Evolutionary conservation across 768 basidiomycete genomes (phyloP).

Genomic region (Fomitopsis serialis): DNA sequence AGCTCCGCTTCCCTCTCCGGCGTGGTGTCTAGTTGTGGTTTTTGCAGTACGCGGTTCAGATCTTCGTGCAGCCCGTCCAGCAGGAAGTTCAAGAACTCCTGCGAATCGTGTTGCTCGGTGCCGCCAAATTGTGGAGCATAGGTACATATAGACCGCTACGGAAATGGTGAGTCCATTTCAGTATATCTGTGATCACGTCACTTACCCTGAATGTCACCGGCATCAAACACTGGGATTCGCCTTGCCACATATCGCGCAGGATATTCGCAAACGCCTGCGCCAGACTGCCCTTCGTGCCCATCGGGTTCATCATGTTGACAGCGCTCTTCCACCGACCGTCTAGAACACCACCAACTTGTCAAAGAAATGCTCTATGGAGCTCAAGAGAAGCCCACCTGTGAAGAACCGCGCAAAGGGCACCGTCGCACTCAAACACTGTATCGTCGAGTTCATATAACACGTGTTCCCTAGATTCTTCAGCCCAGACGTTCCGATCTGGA

Average conservation of each 20-base stretch:
- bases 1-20: constrained; percentile 84
- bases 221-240: constrained; percentile 75
- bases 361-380: neutral
- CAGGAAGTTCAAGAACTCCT: constrained; percentile 93
- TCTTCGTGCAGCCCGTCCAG: constrained; percentile 97
- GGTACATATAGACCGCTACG: constrained; percentile 51
- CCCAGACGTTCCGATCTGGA: constrained; percentile 74
- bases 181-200: constrained; percentile 4
- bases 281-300: constrained; percentile 84
- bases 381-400: constrained; percentile 50
- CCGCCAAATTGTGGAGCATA: constrained; percentile 74
- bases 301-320: constrained; percentile 78
- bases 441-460: constrained; percentile 98
- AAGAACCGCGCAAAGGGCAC: constrained; percentile 93
- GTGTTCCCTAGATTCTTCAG: constrained; percentile 96
- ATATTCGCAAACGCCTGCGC: constrained; percentile 80
- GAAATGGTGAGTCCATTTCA: constrained; percentile 18
- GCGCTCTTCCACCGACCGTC: constrained; percentile 79
- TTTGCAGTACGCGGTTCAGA: constrained; percentile 81
- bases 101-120: constrained; percentile 92
- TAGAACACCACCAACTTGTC: constrained; percentile 18
- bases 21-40: constrained; percentile 56
- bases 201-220: constrained; percentile 83
- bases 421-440: constrained; percentile 94
- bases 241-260: constrained; percentile 83